A percentile compares a stretch with the other conserved stretches of the same genome.
These are phyloP conservation scores for Rosa chinensis DNA, from an alignment of 306 rosid genomes.

Conservation along the genomic window DNA sequence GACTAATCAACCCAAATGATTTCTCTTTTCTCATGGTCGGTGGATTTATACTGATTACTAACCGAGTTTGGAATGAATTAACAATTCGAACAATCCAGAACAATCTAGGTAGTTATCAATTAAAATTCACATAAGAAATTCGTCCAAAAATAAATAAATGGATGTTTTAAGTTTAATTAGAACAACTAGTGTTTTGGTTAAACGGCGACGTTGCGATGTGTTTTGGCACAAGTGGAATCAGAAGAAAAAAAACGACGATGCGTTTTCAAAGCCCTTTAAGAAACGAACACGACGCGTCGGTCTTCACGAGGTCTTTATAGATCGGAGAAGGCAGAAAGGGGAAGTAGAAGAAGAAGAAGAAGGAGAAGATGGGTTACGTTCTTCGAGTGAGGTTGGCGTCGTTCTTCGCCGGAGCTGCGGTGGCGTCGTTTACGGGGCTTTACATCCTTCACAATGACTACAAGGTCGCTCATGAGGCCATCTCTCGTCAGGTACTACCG, in stretches of 20 bases:
- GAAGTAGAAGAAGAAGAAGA: neutral
- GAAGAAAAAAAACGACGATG: neutral
- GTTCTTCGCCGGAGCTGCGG: constrained; percentile 82
- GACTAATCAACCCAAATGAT: too few relatives aligned
- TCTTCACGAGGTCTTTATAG: neutral
- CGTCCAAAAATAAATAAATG: too few relatives aligned
- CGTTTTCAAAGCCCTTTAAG: neutral
- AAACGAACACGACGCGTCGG: neutral
- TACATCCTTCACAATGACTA: constrained; percentile 78
- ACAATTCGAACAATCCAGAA: too few relatives aligned
- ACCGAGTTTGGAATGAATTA: too few relatives aligned
- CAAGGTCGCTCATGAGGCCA: constrained; percentile 69
- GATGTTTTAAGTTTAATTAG: too few relatives aligned
- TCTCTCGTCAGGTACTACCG: constrained; percentile 61
- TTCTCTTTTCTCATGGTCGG: too few relatives aligned
- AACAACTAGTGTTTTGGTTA: too few relatives aligned
- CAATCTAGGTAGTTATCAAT: too few relatives aligned
- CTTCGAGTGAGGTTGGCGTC: constrained; percentile 84
- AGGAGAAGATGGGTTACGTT: constrained; percentile 71
- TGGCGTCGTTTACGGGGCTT: constrained; percentile 71
- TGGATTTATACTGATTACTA: too few relatives aligned
- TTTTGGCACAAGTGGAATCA: too few relatives aligned
- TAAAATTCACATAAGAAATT: too few relatives aligned
- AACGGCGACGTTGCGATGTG: neutral
- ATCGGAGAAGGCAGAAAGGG: neutral